A percentile compares a stretch with the other conserved stretches of the same genome.
phyloP scores from a whole-genome alignment of 208 protist species.

The Crithidia brevicula region DNA sequence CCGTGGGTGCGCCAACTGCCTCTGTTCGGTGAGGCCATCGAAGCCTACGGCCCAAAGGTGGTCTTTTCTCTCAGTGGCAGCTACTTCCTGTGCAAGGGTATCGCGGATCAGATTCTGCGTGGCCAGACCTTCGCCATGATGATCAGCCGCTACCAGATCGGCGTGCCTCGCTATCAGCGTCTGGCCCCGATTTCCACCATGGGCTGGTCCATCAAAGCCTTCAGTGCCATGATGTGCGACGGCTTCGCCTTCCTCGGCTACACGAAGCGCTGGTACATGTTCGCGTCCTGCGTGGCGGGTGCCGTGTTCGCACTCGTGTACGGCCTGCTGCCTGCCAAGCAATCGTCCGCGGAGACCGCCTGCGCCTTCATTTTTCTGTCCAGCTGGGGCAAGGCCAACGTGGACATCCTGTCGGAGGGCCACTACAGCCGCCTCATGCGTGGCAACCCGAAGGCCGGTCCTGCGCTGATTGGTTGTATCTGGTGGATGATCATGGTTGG shows the following conservation, averaged over 20 bases:
- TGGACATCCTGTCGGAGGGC: slow-evolving; percentile 82
- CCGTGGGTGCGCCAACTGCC: slow-evolving; percentile 46
- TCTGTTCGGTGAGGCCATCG: slow-evolving; percentile 44
- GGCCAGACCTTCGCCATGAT: slow-evolving; percentile 56
- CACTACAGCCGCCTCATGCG: slow-evolving; percentile 78
- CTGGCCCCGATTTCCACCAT: slow-evolving; percentile 47
- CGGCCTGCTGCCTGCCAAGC: slow-evolving; percentile 48
- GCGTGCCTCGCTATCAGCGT: slow-evolving; percentile 49
- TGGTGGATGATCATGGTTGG: slow-evolving; percentile 67
- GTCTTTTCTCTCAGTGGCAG: slow-evolving; percentile 42
- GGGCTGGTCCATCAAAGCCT: slow-evolving; percentile 74
- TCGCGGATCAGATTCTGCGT: slow-evolving; percentile 56
- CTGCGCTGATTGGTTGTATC: slow-evolving; percentile 70
- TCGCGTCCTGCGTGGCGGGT: slow-evolving; percentile 51
- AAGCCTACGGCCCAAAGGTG: slow-evolving; percentile 43
- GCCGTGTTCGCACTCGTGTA: slow-evolving; percentile 45
- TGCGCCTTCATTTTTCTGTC: slow-evolving; percentile 62
- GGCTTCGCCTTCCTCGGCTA: slow-evolving; percentile 71
- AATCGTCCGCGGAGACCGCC: slow-evolving; percentile 35
- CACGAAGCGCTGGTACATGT: slow-evolving; percentile 80
- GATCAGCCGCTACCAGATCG: slow-evolving; percentile 39
- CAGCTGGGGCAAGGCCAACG: slow-evolving; percentile 58
- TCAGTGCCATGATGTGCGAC: slow-evolving; percentile 66
- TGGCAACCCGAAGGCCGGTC: slow-evolving; percentile 41
- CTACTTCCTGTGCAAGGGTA: slow-evolving; percentile 63